Conservation (phyloP, 306 rosid species). For the Cucurbita ficifolia region DNA sequence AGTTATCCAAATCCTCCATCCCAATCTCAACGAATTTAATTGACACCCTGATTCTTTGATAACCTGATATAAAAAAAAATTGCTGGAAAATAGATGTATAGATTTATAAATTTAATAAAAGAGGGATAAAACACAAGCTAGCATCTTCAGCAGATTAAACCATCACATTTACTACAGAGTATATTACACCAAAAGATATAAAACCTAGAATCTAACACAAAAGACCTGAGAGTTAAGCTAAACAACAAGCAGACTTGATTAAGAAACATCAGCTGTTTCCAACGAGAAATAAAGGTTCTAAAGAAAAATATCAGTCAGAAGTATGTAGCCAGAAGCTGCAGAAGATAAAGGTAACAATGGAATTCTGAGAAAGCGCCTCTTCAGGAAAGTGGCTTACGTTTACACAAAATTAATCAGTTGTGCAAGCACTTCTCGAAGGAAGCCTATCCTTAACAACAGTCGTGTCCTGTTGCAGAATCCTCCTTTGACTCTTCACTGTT, state of each 20-base stretch:
- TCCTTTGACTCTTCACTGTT: background rate
- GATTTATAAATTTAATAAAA: background rate
- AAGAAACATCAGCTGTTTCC: background rate
- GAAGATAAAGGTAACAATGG: background rate
- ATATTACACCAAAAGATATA: background rate
- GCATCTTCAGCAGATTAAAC: background rate
- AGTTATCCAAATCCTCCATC: too few species aligned
- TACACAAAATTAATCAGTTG: background rate
- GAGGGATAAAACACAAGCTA: background rate
- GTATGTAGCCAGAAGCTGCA: background rate
- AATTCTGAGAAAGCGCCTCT: background rate
- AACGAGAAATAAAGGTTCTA: background rate
- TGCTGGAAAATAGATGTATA: background rate
- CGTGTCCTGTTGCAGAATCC: background rate
- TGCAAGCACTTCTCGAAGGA: background rate
- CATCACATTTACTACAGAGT: background rate
- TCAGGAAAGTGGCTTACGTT: background rate
- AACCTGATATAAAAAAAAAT: background rate
- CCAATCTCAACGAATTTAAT: too few species aligned
- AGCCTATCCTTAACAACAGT: background rate
- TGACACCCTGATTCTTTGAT: background rate
- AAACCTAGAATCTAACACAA: background rate
- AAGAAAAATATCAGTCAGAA: background rate
- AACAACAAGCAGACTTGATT: background rate
- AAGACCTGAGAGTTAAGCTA: background rate